Evolutionary conservation across 129 eudicot species (phyloP), one percentile per base, ranked within the genome.

Genomic region (Saussurea involucrata): DNA sequence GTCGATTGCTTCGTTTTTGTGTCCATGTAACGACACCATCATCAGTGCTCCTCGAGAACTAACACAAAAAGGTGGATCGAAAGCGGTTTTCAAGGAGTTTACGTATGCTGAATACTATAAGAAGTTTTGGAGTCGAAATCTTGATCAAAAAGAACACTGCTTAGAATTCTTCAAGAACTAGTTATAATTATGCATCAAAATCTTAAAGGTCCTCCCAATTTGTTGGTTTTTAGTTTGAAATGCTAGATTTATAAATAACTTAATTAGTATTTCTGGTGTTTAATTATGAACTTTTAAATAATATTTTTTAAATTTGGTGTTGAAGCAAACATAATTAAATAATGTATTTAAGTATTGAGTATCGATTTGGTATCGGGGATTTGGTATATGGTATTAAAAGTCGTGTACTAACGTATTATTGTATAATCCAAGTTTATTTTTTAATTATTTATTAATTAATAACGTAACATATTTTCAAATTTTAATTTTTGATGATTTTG

Each of bases 91-190:
- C 82, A 82, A 55, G 76, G 44, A 69, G 77, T 92, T n/a, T 76
- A 92, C 97, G 0, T 92, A 92, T 44, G 73, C 90, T 0, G 92
- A 92, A 63, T 92, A 92, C 74, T 92, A 87, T 72, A 83, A 78
- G 60, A 92, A 89, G 82, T 92, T 92, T 67, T 92, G 97, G 97
- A 89, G 92, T 77, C 81, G 95, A 63, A 87, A 92, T 44, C 92
- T 92, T 7, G 97, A 92, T 66, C 83, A 80, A 28, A 53, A 53
- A 58, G 89, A 88, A 32, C 92, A 89, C 64, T 92, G 97, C 81
- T 69, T 92, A 85, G 89, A 92, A 31, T 88, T 92, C 78, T 92
- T 92, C 89, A 86, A 92, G 83, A 89, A 83, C 80, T 69, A 80
- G 85, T 60, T 57, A 32, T 31, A 25, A 5, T 3, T n/a, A 24